Conservation (phyloP, 768 basidiomycete species). For the Tricholoma sp. region DNA sequence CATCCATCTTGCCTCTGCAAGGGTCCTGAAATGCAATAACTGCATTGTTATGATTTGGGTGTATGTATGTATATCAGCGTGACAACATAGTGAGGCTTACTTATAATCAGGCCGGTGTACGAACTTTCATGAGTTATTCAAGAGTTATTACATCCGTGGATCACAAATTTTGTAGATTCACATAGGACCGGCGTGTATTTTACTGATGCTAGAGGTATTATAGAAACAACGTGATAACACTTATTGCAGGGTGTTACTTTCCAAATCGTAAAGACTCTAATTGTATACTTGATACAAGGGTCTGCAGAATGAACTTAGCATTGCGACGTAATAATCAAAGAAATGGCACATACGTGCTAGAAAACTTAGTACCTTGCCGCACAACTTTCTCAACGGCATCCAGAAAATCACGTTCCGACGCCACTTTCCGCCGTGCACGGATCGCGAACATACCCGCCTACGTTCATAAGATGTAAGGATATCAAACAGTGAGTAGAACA, state of each 20-base stretch:
- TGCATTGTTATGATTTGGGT: no score
- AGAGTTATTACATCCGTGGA: no score
- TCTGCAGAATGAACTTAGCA: slow-evolving; percentile 31
- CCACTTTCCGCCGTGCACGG: slow-evolving; percentile 91
- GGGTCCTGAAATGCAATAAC: background rate
- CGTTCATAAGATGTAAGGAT: background rate
- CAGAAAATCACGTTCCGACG: slow-evolving; percentile 95
- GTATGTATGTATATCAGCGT: no score
- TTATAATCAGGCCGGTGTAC: no score
- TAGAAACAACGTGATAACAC: no score
- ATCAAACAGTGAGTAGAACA: background rate
- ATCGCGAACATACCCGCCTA: slow-evolving; percentile 99
- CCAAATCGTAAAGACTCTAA: slow-evolving; percentile 33
- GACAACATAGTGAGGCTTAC: no score
- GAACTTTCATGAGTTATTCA: no score
- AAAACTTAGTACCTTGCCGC: slow-evolving; percentile 96
- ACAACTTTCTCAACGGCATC: slow-evolving; percentile 99
- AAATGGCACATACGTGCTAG: slow-evolving; percentile 71
- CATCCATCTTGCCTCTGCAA: background rate
- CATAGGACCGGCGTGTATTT: no score
- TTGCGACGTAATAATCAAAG: slow-evolving; percentile 3
- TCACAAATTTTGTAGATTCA: no score
- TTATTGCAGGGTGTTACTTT: no score
- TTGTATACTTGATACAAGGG: slow-evolving; percentile 94
- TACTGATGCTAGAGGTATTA: no score